Base-by-base conservation (phyloP, 108 stramenopile species). In the Poteriospumella lacustris region DNA sequence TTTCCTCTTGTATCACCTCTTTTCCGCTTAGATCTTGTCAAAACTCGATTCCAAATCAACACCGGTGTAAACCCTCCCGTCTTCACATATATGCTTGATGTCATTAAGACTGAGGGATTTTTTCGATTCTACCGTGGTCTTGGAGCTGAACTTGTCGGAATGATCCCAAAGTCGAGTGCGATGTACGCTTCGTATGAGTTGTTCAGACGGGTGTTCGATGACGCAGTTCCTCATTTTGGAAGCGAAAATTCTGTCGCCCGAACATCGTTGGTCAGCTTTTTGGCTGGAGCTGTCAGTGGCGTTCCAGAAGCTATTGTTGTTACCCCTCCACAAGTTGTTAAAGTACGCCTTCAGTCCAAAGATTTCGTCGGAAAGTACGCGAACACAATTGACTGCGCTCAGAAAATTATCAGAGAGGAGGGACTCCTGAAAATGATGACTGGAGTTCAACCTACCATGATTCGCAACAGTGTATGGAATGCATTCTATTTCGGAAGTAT, bases 401-500 rank as follows among this genome's bases (percentile, higher is more conserved):
- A 39, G 3, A 40, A 68, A 0, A 64, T 84, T 34, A 28, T 83
- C 28, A 76, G 43, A 39, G 41, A 79, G 39, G 84, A 85, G 40
- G 84, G 84, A 1, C 70, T 77, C 31, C 44, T 84, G 31, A 75
- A 43, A 33, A 78, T 85, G 68, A 82, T 83, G 82, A 85, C 67
- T 76, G 84, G 84, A 0, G 40, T 85, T 3, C 81, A 85, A 42
- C 78, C 84, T 0, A 82, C 82, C 28, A 38, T 84, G 15, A 68
- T 80, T 77, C 62, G 84, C 24, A 85, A 85, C 43, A 68, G 80
- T 2, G 77, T 84, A 24, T 85, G 84, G 84, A 85, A 83, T 38
- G 80, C 82, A 43, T 70, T 78, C 60, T 85, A 85, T 77, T 85
- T 85, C 73, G 84, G 84, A 28, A 78, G 73, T 69, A 82, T 85